phyloP scores from a whole-genome alignment of 75 land plant species.

The Isoetes taiwanensis region DNA sequence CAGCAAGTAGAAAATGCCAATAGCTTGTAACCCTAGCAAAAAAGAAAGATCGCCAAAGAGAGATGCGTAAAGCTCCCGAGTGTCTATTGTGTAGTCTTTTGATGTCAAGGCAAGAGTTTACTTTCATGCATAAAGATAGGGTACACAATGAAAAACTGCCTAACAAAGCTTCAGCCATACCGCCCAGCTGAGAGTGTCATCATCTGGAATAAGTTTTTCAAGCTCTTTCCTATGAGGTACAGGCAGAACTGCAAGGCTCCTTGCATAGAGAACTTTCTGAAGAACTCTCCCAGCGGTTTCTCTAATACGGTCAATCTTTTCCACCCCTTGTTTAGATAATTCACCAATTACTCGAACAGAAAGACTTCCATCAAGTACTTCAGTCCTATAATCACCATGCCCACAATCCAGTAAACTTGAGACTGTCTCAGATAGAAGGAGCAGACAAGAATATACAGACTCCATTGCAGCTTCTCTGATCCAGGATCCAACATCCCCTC shows the following conservation, averaged over 20 bases:
- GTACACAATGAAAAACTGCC: no score
- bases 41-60: no score
- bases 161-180: no score
- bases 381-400: background rate
- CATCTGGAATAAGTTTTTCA: conserved; percentile 46
- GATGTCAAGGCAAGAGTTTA: no score
- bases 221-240: conserved; percentile 54
- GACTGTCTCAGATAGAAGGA: conserved; percentile 44
- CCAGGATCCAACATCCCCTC: conserved; percentile 99
- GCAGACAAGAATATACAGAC: conserved; percentile 63
- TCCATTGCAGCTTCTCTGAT: conserved; percentile 91
- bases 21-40: no score
- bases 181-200: conserved; percentile 52
- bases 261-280: conserved; percentile 45
- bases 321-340: conserved; percentile 78
- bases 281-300: conserved; percentile 72
- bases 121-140: no score
- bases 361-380: conserved; percentile 33
- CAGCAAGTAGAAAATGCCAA: no score
- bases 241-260: conserved; percentile 22
- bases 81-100: no score
- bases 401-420: background rate
- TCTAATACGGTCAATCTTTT: conserved; percentile 87
- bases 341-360: conserved; percentile 52
- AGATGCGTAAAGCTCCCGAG: no score